These are phyloP conservation scores for Nicotiana paniculata DNA, from an alignment of 257 asterid species.

Conservation along the genomic window DNA sequence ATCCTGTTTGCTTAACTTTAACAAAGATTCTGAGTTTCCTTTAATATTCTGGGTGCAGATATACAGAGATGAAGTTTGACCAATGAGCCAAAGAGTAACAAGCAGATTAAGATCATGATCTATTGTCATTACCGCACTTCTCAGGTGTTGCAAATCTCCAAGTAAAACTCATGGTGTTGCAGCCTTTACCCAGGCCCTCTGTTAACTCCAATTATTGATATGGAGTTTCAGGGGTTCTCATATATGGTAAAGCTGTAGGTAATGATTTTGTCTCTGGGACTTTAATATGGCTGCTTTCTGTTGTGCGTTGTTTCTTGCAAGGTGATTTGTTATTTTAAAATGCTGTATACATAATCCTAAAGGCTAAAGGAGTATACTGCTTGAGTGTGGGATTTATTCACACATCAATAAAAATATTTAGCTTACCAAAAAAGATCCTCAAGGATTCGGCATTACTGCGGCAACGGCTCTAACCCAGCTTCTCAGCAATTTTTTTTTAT, in stretches of 20 bases:
- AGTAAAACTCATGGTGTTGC: slow-evolving; percentile 47
- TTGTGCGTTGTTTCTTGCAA: neutral
- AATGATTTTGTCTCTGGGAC: neutral
- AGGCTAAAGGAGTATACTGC: neutral
- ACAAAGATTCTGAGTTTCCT: neutral
- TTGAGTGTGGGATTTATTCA: neutral
- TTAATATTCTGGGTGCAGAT: slow-evolving; percentile 38
- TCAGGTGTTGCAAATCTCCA: slow-evolving; percentile 55
- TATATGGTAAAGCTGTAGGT: slow-evolving; percentile 44
- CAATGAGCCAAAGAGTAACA: slow-evolving; percentile 38
- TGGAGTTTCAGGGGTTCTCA: slow-evolving; percentile 70
- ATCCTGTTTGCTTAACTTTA: neutral
- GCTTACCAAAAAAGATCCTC: neutral
- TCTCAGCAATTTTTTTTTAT: neutral
- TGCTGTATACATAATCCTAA: neutral
- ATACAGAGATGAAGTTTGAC: slow-evolving; percentile 90
- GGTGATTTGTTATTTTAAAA: neutral
- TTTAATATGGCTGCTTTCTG: neutral
- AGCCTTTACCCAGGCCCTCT: slow-evolving; percentile 54
- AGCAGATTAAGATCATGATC: slow-evolving; percentile 30
- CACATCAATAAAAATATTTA: neutral
- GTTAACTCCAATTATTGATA: slow-evolving; percentile 48
- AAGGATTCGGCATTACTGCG: neutral
- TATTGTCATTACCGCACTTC: slow-evolving; percentile 30
- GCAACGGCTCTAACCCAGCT: neutral